Evolutionary conservation across 345 rosid species (phyloP), one percentile per base, ranked within the genome.

Genomic region (Corymbia maculata): DNA sequence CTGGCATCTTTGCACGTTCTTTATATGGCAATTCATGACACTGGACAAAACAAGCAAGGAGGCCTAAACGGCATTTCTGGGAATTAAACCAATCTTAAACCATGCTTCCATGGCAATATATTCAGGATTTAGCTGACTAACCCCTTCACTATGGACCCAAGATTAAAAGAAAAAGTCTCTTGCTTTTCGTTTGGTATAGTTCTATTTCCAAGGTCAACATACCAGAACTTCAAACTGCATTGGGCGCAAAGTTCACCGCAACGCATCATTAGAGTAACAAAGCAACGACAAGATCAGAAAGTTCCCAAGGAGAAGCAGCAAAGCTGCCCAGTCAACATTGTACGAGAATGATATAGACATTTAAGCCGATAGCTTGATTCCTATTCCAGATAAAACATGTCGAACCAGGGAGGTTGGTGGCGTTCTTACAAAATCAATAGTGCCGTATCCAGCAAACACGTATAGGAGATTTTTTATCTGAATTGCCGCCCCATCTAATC

Each of bases 371-470:
- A 75, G 84, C 84, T 75, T 36, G 84, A 49, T 75, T 75, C 84
- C 84, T 75, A 75, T 26, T 75, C 47, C 28, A 36, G 82, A 42
- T 42, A 42, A 75, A 44, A 42, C 82, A 61, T 9, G 13, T 30
- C n/a, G 47, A 61, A 45, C 22, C 51, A 47, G 47, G 68, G 55
- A 53, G 45, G 86, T 53, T 88, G 88, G 51, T 52, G 52, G 88
- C 88, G 59, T 82, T 89, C 96, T 93, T 90, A 97, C 99, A 89
- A 68, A 88, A 90, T 98, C 94, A 85, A 97, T 96, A 86, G 95
- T 95, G 87, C 98, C 97, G 86, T 98, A 98, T 82, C 99, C 99
- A 57, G 99, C 99, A 92, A 98, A 98, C 9, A 98, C 99, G 57
- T 88, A 98, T 1, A 98, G 93, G 86, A 91, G 94, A 89, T 97